Percentiles rank a stretch among this genome's conserved stretches.
Conservation (phyloP, 176 grass and related monocot genomes). For the Triticum dicoccoides region DNA sequence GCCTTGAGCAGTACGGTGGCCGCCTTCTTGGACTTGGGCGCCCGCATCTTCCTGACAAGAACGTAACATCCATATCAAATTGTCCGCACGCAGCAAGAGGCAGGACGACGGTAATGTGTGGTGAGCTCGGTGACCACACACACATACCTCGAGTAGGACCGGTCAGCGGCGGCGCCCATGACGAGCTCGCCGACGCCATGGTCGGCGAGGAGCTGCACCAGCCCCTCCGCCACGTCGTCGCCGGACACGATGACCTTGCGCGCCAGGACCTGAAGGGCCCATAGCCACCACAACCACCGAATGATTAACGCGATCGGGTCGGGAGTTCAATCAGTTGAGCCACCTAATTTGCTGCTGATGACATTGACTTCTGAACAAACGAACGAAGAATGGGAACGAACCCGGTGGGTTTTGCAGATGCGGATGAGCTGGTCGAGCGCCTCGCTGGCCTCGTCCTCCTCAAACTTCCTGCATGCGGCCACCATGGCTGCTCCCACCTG, state of each 20-base stretch:
- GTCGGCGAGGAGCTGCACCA: slow-evolving; percentile 52
- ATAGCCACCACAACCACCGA: too few species aligned
- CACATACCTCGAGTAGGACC: slow-evolving; percentile 55
- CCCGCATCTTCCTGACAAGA: background rate
- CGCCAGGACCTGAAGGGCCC: background rate
- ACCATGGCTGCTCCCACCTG: slow-evolving; percentile 70
- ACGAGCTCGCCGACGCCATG: slow-evolving; percentile 62
- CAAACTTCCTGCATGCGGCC: slow-evolving; percentile 40
- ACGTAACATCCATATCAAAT: background rate
- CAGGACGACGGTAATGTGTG: too few species aligned
- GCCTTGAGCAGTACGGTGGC: background rate
- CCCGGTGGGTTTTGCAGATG: slow-evolving; percentile 59
- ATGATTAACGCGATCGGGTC: background rate
- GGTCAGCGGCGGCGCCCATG: slow-evolving; percentile 75
- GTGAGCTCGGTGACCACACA: too few species aligned
- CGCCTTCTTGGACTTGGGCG: background rate
- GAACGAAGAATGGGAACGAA: background rate
- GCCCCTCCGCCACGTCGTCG: slow-evolving; percentile 30
- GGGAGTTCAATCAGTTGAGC: background rate
- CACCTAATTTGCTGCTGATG: background rate
- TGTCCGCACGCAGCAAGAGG: background rate
- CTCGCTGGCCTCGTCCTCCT: slow-evolving; percentile 48
- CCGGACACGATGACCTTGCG: slow-evolving; percentile 49
- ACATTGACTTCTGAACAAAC: background rate
- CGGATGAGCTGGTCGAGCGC: slow-evolving; percentile 49